These are phyloP conservation scores for Trametes villosa DNA, from an alignment of 768 basidiomycete species.

Conservation along the genomic window DNA sequence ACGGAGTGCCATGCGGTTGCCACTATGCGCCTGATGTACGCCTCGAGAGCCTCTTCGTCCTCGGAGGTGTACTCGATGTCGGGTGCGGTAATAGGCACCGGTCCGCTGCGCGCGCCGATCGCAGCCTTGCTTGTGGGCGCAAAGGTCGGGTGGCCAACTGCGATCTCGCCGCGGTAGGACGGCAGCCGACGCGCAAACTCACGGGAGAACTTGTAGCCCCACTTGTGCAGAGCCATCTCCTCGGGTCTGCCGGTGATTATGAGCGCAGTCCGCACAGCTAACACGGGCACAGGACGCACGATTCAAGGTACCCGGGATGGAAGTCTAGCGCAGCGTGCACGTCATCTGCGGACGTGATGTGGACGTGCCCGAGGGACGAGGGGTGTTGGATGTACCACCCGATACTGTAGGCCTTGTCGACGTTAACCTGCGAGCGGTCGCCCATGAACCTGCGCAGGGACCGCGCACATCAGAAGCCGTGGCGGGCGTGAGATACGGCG, in stretches of 20 bases:
- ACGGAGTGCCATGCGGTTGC: conserved; percentile 42
- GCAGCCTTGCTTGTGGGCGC: conserved; percentile 31
- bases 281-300: conserved; percentile 38
- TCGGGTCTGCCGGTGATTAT: conserved; percentile 28
- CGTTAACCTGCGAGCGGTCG: conserved; percentile 19
- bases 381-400: conserved; percentile 48
- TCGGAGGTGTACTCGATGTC: conserved; percentile 38
- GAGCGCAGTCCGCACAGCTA: background rate
- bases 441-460: conserved; percentile 30
- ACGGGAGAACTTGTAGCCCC: conserved; percentile 59
- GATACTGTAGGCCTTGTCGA: conserved; percentile 35
- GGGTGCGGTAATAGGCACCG: conserved; percentile 34
- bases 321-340: conserved; percentile 48
- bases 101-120: conserved; percentile 18
- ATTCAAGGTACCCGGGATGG: conserved; percentile 48
- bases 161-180: conserved; percentile 40
- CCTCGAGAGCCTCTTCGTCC: conserved; percentile 40
- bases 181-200: conserved; percentile 61
- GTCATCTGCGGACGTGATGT: conserved; percentile 49
- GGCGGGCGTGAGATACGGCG: background rate
- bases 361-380: conserved; percentile 49
- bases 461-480: background rate
- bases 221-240: conserved; percentile 47
- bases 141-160: conserved; percentile 37
- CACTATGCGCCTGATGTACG: conserved; percentile 32